Percentiles rank a stretch among this genome's conserved stretches.
phyloP scores from a whole-genome alignment of 140 eudicot genomes.

The Stevia rebaudiana region DNA sequence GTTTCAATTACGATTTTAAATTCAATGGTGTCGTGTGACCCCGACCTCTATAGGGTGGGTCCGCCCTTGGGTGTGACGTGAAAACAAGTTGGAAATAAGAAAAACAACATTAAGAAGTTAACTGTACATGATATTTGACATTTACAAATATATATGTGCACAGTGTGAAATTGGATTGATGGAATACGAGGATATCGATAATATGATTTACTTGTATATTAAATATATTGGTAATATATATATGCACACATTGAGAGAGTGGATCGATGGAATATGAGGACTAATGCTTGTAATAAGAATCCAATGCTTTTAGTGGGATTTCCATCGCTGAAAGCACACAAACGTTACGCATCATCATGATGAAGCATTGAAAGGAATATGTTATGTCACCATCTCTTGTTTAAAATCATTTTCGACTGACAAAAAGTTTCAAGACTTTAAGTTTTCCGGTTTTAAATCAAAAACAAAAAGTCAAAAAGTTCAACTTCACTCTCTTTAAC shows the following conservation, averaged over 20 bases:
- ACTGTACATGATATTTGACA: too few relatives aligned
- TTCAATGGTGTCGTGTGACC: too few relatives aligned
- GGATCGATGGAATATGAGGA: slow-evolving; percentile 6
- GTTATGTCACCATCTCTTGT: slow-evolving; percentile 36
- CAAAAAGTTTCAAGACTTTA: slow-evolving; percentile 24
- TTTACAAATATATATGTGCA: too few relatives aligned
- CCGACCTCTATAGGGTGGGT: too few relatives aligned
- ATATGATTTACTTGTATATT: too few relatives aligned
- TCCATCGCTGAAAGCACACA: slow-evolving; percentile 34
- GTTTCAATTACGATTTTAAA: too few relatives aligned
- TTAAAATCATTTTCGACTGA: slow-evolving; percentile 32
- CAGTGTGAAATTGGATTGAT: too few relatives aligned
- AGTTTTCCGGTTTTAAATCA: slow-evolving; percentile 13
- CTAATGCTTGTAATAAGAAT: slow-evolving; percentile 24
- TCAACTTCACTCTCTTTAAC: slow-evolving; percentile 4
- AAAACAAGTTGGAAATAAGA: too few relatives aligned
- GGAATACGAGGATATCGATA: too few relatives aligned
- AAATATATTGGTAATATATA: background rate
- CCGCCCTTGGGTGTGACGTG: too few relatives aligned
- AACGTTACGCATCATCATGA: slow-evolving; percentile 28
- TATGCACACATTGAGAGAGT: background rate
- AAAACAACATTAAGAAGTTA: too few relatives aligned
- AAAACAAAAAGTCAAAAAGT: slow-evolving; percentile 27
- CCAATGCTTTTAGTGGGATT: slow-evolving; percentile 35
- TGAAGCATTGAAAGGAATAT: slow-evolving; percentile 31